These are phyloP conservation scores for Lonicera japonica DNA, from an alignment of 129 eudicot species.

Conservation along the genomic window DNA sequence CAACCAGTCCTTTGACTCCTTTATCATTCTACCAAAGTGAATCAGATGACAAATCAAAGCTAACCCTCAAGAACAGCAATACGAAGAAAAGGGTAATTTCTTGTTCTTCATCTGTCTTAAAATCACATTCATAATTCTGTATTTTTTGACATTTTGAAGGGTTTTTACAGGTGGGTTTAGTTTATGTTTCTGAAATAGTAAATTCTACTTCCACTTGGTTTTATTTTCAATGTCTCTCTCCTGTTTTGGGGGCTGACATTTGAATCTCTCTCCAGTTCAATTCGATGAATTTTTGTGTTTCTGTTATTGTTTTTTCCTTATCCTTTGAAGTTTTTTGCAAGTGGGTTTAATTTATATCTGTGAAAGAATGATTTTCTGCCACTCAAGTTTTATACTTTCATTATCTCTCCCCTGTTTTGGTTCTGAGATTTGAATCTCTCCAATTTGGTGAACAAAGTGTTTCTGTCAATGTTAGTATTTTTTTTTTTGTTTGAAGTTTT, in stretches of 20 bases:
- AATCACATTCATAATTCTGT: not conserved
- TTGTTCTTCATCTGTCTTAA: not conserved
- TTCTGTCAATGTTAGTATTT: too few relatives aligned
- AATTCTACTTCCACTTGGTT: not conserved
- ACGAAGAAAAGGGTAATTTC: constrained; percentile 33
- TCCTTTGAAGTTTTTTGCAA: too few relatives aligned
- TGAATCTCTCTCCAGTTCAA: too few relatives aligned
- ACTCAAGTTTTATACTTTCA: too few relatives aligned
- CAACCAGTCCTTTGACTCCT: constrained; percentile 49
- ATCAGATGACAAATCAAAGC: constrained; percentile 21
- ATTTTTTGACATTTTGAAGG: not conserved
- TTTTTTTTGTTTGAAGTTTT: too few relatives aligned
- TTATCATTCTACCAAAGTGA: constrained; percentile 35
- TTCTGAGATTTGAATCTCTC: too few relatives aligned
- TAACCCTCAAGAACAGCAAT: constrained; percentile 3
- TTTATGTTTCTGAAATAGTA: constrained; percentile 1
- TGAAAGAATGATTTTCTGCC: too few relatives aligned
- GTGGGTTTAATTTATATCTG: too few relatives aligned
- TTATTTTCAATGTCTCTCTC: not conserved
- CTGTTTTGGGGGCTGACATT: not conserved
- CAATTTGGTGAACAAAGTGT: too few relatives aligned
- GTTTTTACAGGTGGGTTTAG: not conserved
- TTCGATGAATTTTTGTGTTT: too few relatives aligned
- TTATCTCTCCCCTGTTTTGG: too few relatives aligned
- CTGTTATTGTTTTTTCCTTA: too few relatives aligned